Base-by-base conservation (phyloP, 768 basidiomycete genomes). In the Termitomyces sp. region DNA sequence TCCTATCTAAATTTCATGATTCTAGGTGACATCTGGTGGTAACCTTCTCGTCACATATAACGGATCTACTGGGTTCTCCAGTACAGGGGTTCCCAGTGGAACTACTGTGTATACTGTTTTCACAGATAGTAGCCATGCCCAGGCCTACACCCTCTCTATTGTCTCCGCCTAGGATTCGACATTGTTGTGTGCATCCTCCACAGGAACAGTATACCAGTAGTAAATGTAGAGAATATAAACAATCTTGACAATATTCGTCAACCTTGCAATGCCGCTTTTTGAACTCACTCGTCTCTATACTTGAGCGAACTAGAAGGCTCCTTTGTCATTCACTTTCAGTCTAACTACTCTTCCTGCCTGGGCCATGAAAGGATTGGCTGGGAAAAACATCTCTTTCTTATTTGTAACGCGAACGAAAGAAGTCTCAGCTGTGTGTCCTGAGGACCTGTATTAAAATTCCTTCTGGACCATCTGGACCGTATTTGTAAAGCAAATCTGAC, bases 381-480 rank as follows among this genome's bases (percentile, higher is more conserved):
- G 63, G 39, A 65, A 64, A 32, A 62, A 66, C 2, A 59, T 86
- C 63, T 66, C 85, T 55, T 85, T n/a, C n/a, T n/a, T n/a, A n/a
- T n/a, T 82, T 1, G 69, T 87, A 37, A 86, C 85, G 27, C 72
- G 80, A 48, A 87, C 85, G 6, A n/a, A n/a, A n/a, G n/a, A n/a
- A n/a, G n/a, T n/a, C n/a, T n/a, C n/a, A n/a, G n/a, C n/a, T n/a
- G n/a, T n/a, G n/a, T n/a, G n/a, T n/a, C n/a, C n/a, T n/a, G n/a
- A n/a, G n/a, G n/a, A n/a, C 69, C 62, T 81, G 81, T 64, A 81
- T 87, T 59, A 82, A 82, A 67, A 82, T 88, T 41, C 74, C 72
- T 8, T 5, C 29, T 16, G 36, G 87, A 86, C 3, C 85, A 84
- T 3, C 83, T 88, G 83, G 82, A 84, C 60, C 86, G 87, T 60